These are phyloP conservation scores for Wickerhamomyces ciferrii DNA, from an alignment of 805 yeast genomes.

Conservation along the genomic window DNA sequence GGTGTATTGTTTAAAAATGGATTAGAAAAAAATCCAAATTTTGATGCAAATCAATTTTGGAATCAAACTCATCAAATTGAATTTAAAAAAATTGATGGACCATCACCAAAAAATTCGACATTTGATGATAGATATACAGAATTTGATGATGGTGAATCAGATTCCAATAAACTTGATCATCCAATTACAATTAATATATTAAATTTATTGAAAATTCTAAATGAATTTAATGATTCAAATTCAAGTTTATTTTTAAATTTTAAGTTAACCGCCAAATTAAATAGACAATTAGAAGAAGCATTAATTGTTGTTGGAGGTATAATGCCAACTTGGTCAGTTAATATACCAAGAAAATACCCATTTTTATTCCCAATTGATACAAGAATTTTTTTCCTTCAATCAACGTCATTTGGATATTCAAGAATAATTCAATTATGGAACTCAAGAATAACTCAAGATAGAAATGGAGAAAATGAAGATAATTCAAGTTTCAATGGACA, in stretches of 20 bases:
- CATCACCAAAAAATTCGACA: constrained; percentile 10
- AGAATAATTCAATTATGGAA: constrained; percentile 80
- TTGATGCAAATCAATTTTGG: constrained; percentile 55
- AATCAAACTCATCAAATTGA: constrained; percentile 44
- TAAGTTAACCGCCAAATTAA: constrained; percentile 80
- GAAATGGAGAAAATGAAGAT: constrained; percentile 27
- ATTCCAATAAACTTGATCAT: constrained; percentile 25
- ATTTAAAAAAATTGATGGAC: constrained; percentile 34
- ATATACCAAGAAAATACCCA: constrained; percentile 67
- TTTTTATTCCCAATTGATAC: constrained; percentile 84
- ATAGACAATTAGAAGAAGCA: constrained; percentile 86
- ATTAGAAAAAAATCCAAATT: constrained; percentile 29
- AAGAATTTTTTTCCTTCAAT: constrained; percentile 69
- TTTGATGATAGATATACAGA: constrained; percentile 26
- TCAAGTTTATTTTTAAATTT: constrained; percentile 54
- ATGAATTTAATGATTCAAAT: constrained; percentile 20
- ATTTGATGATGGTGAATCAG: constrained; percentile 17
- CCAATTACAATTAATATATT: constrained; percentile 30
- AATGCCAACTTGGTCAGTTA: constrained; percentile 79
- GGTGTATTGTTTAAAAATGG: constrained; percentile 62
- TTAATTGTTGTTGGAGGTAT: constrained; percentile 81
- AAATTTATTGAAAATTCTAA: constrained; percentile 41
- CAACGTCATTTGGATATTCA: constrained; percentile 89
- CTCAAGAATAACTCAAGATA: constrained; percentile 36
- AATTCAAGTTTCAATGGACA: constrained; percentile 12